Conservation (phyloP, 2,329 filamentous ascomycete genomes). For the Exophiala phaeomuriformis region DNA sequence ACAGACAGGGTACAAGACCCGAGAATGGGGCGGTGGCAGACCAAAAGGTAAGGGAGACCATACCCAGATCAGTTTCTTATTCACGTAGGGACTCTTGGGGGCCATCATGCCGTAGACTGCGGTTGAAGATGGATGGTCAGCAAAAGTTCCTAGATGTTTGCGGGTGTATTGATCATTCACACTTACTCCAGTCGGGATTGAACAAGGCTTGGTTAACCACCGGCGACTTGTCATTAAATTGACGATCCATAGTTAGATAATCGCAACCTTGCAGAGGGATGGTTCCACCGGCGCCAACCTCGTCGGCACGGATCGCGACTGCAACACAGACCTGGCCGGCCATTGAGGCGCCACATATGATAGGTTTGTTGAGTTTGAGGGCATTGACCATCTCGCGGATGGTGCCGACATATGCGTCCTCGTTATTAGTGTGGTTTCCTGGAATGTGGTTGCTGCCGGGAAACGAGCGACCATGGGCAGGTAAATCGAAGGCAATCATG, state of each 20-base stretch:
- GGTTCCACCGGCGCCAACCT: constrained; percentile 42
- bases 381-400: constrained; percentile 34
- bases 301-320: constrained; percentile 41
- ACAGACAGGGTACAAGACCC: background rate
- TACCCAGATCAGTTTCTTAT: constrained; percentile 43
- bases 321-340: constrained; percentile 45
- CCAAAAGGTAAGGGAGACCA: background rate
- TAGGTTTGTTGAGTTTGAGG: background rate
- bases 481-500: constrained; percentile 47
- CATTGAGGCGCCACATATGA: constrained; percentile 41
- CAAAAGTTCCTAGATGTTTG: too few relatives aligned
- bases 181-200: constrained; percentile 40
- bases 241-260: constrained; percentile 32
- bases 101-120: constrained; percentile 44
- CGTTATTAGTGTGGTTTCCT: constrained; percentile 44
- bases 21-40: background rate
- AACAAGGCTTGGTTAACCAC: constrained; percentile 44
- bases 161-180: too few relatives aligned
- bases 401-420: constrained; percentile 42
- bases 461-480: constrained; percentile 45
- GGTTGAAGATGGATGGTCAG: background rate
- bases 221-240: constrained; percentile 42
- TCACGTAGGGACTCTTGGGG: constrained; percentile 39
- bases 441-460: constrained; percentile 38
- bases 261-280: constrained; percentile 40